Base-by-base conservation (phyloP, 257 asterid genomes). In the Pogostemon cablin region DNA sequence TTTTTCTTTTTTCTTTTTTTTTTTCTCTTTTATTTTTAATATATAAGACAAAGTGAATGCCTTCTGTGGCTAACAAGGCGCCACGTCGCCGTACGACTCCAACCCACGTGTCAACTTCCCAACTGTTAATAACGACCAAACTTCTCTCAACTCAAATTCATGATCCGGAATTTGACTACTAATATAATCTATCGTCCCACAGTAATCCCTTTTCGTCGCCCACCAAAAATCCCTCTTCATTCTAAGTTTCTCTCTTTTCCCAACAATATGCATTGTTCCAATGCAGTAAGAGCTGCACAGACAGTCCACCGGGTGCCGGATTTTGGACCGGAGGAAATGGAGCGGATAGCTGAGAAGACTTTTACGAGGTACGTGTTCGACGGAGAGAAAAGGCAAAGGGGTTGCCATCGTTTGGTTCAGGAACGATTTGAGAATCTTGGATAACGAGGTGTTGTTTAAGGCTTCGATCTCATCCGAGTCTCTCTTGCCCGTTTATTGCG, bases 331-430 rank as follows among this genome's bases (percentile, higher is more conserved):
- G 88, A 77, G 12, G 96, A 91, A 77, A 86, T 75, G 86, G 85
- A 73, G 47, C 85, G 72, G 80, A 58, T 85, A 7, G 68, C 86
- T 25, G 93, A 80, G 8, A 81, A 73, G 69, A 79, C 85, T 3
- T 56, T 91, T 5, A 58, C 72, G 4, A 80, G 93, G 61, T 87
- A 89, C 81, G 69, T 78, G 62, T 37, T 47, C 50, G 82, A 78
- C 56, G 75, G 75, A 43, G 65, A 80, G 88, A 64, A 85, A 71
- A 77, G 96, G 98, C 5, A 89, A 81, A 78, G 98, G 98, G 59
- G 95, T 85, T 11, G 86, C 90, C 1, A 89, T 93, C 72, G 92
- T 89, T 78, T 93, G 98, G 98, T 93, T 91, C 73, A 83, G 98
- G 75, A 91, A 87, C 65, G 99, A 93, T 78, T 79, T 93, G 84